A percentile compares a stretch with the other conserved stretches of the same genome.
These are phyloP conservation scores for Neonectria magnoliae DNA, from an alignment of 2,329 filamentous ascomycete genomes.

Conservation along the genomic window DNA sequence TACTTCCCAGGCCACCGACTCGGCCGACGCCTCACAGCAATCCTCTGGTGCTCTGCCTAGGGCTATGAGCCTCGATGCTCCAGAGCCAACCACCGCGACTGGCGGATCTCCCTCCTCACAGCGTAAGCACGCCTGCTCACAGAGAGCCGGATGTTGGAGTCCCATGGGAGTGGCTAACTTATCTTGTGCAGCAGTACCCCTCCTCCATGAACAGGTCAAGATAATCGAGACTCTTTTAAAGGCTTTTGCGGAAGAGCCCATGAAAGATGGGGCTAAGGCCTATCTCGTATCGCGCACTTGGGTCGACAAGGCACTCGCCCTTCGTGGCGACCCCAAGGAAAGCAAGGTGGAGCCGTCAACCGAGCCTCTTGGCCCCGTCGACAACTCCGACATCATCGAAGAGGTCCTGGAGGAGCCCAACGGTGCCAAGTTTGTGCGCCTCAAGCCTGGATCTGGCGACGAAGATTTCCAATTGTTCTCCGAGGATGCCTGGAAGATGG, in stretches of 20 bases:
- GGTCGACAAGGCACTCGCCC: conserved; percentile 77
- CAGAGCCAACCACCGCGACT: conserved; percentile 41
- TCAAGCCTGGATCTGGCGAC: conserved; percentile 74
- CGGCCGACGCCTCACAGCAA: conserved; percentile 29
- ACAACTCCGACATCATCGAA: conserved; percentile 85
- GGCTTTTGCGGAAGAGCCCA: conserved; percentile 60
- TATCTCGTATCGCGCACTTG: conserved; percentile 84
- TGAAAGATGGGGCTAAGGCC: conserved; percentile 77
- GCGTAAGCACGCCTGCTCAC: conserved; percentile 39
- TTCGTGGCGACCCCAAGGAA: conserved; percentile 67
- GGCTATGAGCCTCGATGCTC: conserved; percentile 55
- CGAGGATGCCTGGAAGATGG: conserved; percentile 80
- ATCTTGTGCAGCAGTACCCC: conserved; percentile 44
- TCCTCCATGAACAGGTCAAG: conserved; percentile 71
- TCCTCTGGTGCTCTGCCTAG: conserved; percentile 43
- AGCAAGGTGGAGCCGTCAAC: conserved; percentile 69
- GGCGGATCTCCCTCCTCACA: conserved; percentile 30
- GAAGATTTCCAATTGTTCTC: conserved; percentile 83
- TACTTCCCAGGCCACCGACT: conserved; percentile 39
- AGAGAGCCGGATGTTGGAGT: neutral
- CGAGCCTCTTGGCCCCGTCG: conserved; percentile 77
- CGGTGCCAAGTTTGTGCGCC: conserved; percentile 71
- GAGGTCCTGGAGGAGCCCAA: conserved; percentile 63
- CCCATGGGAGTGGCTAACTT: conserved; percentile 26
- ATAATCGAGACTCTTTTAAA: conserved; percentile 72